Evolutionary conservation across 176 grass and related monocot species (phyloP), one percentile per base, ranked within the genome.

Genomic region (Saccharum spontaneum): DNA sequence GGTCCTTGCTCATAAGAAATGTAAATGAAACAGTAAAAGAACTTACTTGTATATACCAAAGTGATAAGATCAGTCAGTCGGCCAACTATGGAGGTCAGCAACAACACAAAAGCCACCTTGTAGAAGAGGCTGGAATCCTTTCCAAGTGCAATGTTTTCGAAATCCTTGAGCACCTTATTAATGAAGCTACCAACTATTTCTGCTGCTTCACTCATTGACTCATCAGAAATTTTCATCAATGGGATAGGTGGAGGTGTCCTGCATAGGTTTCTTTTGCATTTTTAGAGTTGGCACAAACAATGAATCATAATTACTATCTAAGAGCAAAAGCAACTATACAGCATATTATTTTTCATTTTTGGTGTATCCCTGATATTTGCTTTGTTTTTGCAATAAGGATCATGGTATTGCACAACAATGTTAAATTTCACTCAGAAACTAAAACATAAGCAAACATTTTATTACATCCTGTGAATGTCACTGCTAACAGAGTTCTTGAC

Each of bases 111-210:
- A 36, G 85, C 82, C 38, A 92, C 82, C 28, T 62, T 80, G 69
- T 89, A 94, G 82, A 94, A 92, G 63, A 94, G 80, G 22, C 43
- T 86, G 1, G 84, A 66, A 78, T 94, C 87, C 85, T 88, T 94
- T 17, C 85, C 87, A 11, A 80, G 85, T 64, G 85, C 78, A 83
- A 92, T 80, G 65, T 80, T 84, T 72, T 84, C 77, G 44, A 94
- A 90, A 75, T 61, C 41, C 61, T 82, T 82, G 57, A 92, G 90
- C 38, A 83, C 18, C 34, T 50, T 82, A 68, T 95, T 90, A 23
- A 80, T 36, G 75, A 18, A 65, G 34, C 20, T 16, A 61, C 85
- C 44, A n/a, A 74, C 82, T 26, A 44, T 36, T 67, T 45, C 80
- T 44, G 79, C 77, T 75, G 81, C 59, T 73, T 86, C 63, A 57